phyloP scores from a whole-genome alignment of 148 eudicot genomes.

The Spergularia bocconei region DNA sequence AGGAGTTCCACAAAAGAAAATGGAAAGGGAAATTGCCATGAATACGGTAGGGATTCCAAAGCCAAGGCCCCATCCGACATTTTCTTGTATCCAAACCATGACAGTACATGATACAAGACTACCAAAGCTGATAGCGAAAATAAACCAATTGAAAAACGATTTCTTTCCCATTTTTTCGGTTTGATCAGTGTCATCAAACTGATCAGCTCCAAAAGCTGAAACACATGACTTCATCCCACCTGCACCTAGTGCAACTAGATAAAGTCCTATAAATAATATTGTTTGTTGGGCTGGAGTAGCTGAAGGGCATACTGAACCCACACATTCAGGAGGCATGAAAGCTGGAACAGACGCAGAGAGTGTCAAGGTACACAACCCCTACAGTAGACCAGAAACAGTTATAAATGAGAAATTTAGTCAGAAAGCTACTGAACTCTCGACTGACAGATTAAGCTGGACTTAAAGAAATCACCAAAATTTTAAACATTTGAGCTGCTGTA shows the following conservation, averaged over 20 bases:
- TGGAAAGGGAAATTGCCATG: conserved; percentile 51
- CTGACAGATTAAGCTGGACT: too few species aligned
- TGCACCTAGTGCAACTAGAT: conserved; percentile 47
- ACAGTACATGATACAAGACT: conserved; percentile 46
- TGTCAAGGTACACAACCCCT: conserved; percentile 46
- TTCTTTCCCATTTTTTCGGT: conserved; percentile 28
- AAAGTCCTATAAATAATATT: conserved; percentile 44
- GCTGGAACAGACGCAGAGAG: conserved; percentile 49
- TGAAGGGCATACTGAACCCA: conserved; percentile 36
- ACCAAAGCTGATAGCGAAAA: conserved; percentile 51
- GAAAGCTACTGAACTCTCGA: not conserved
- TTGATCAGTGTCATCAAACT: conserved; percentile 43
- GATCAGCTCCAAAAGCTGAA: conserved; percentile 57
- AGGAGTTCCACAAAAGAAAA: conserved; percentile 51
- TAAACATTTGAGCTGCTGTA: not conserved
- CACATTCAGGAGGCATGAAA: conserved; percentile 32
- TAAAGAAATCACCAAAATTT: too few species aligned
- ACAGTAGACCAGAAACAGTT: not conserved
- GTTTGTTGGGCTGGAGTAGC: conserved; percentile 42
- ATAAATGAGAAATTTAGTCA: not conserved
- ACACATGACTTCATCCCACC: conserved; percentile 56
- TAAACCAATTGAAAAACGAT: conserved; percentile 58
- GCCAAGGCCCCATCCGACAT: conserved; percentile 61
- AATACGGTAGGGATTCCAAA: conserved; percentile 53
- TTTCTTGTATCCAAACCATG: conserved; percentile 60